A percentile compares a stretch with the other conserved stretches of the same genome.
Evolutionary conservation across 768 basidiomycete species (phyloP).

Genomic region (Bullera alba): DNA sequence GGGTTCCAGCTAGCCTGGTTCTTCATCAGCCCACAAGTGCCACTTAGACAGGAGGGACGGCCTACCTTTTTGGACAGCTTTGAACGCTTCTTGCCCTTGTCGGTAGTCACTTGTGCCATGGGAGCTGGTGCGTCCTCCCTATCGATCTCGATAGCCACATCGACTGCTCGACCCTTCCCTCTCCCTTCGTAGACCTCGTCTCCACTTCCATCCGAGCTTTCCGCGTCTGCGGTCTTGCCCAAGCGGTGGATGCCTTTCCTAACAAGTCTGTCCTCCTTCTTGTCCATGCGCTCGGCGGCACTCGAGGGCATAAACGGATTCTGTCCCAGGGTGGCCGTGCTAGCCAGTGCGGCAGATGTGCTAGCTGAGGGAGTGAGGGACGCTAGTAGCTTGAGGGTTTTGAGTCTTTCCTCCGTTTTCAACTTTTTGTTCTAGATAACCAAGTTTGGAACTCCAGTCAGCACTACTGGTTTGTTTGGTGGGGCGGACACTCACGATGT

Average conservation of each 20-base stretch:
- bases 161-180: not conserved
- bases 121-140: not conserved
- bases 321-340: constrained; percentile 40
- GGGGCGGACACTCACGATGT: constrained; percentile 59
- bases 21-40: too few relatives aligned
- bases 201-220: constrained; percentile 22
- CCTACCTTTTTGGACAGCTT: too few relatives aligned
- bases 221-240: constrained; percentile 4
- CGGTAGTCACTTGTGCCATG: too few relatives aligned
- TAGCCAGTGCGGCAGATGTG: constrained; percentile 27
- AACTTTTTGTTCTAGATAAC: constrained; percentile 39
- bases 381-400: constrained; percentile 37
- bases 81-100: too few relatives aligned
- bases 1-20: too few relatives aligned
- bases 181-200: not conserved
- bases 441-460: not conserved
- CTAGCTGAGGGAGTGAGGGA: constrained; percentile 25
- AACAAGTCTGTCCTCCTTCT: constrained; percentile 38
- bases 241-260: constrained; percentile 33
- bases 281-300: constrained; percentile 32
- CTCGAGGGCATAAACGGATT: constrained; percentile 35
- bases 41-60: too few relatives aligned
- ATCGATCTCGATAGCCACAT: not conserved
- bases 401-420: constrained; percentile 34
- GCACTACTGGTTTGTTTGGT: not conserved